Base-by-base conservation (phyloP, 148 eudicot genomes). In the Spergularia marina region DNA sequence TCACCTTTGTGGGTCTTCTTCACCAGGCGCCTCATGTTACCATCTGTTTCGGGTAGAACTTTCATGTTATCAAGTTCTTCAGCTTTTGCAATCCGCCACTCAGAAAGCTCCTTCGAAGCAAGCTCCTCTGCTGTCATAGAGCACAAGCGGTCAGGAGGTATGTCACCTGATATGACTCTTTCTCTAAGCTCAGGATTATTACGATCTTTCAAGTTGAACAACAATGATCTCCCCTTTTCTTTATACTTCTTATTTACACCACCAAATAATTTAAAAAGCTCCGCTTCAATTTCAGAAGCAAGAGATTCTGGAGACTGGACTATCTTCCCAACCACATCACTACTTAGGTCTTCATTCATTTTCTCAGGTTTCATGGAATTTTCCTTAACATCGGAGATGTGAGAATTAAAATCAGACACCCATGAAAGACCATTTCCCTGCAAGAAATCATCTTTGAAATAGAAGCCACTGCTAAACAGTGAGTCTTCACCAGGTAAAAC, bases 1-100 rank as follows among this genome's bases (percentile, higher is more conserved):
- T 95, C 99, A 25, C 99, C 99, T 86, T 95, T 95, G 80, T 95
- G 99, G 47, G 99, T 95, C 83, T 95, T 95, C 85, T 85, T 95
- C 81, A 95, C 99, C 86, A 95, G 82, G 54, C 94, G 89, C 71
- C 94, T 88, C 72, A 87, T 85, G 78, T 89, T 88, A 81, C 84
- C 85, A 70, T 88, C 94, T 12, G 92, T 76, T 58, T 95, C 97
- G 41, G 97, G 99, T 63, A 95, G 77, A 80, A 92, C 96, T 79
- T 85, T 86, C 96, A 89, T 87, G 70, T 89, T 86, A 69, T 84
- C 94, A 20, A 89, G 85, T 74, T 90, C 96, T 80, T 95, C 90
- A 34, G 97, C 97, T 79, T 95, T 95, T 47, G 99, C 97, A 65
- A 85, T 90, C 65, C 99, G 91, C 99, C 99, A 95, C 82, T 95